These are phyloP conservation scores for Trichophyton simii DNA, from an alignment of 2,329 filamentous ascomycete species.

Conservation along the genomic window DNA sequence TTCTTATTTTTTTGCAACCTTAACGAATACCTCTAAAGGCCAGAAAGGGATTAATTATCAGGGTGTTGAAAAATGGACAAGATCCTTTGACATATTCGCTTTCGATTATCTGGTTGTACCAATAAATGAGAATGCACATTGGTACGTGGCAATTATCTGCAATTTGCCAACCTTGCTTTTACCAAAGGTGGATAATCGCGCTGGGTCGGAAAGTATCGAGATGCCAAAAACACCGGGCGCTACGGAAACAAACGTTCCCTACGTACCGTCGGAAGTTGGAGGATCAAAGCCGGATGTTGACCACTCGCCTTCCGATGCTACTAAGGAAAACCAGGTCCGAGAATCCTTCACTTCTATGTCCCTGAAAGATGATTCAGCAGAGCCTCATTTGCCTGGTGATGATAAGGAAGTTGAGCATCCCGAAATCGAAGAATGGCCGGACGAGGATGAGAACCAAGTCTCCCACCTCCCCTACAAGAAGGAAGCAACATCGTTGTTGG, in stretches of 20 bases:
- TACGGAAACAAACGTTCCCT: background rate
- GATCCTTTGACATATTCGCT: slow-evolving; percentile 67
- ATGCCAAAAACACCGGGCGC: background rate
- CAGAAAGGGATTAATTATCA: slow-evolving; percentile 61
- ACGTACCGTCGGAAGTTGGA: background rate
- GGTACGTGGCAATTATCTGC: slow-evolving; percentile 93
- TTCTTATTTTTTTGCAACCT: slow-evolving; percentile 75
- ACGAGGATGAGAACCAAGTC: slow-evolving; percentile 20
- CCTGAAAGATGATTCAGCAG: slow-evolving; percentile 14
- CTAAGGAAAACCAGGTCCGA: slow-evolving; percentile 18
- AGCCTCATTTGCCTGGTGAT: background rate
- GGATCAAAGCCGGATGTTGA: background rate
- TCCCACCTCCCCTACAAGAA: background rate
- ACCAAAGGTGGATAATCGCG: background rate
- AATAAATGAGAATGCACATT: slow-evolving; percentile 76
- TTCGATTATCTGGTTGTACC: slow-evolving; percentile 87
- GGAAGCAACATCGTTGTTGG: background rate
- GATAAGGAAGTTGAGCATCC: slow-evolving; percentile 6
- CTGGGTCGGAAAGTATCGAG: background rate
- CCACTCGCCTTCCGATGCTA: slow-evolving; percentile 1
- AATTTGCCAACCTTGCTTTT: slow-evolving; percentile 50
- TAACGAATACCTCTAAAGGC: slow-evolving; percentile 48
- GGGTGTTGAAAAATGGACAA: slow-evolving; percentile 76
- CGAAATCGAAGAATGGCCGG: slow-evolving; percentile 21
- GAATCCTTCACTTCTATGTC: slow-evolving; percentile 22